phyloP scores from a whole-genome alignment of 495 filamentous ascomycete species.

The Aspergillus ostianus region DNA sequence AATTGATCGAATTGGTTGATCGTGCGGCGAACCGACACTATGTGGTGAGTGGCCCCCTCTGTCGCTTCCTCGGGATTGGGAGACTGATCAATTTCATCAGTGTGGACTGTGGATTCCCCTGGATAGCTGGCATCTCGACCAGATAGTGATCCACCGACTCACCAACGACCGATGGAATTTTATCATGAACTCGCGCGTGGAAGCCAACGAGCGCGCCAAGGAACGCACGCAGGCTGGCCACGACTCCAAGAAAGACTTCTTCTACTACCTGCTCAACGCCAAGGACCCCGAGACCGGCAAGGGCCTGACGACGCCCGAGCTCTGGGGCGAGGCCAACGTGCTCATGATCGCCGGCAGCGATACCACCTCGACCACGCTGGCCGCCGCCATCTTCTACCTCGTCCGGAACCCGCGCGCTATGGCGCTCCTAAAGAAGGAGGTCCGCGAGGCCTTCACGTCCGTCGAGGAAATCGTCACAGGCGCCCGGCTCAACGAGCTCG shows the following conservation, averaged over 20 bases:
- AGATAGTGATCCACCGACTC: slow-evolving; percentile 57
- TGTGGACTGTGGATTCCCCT: slow-evolving; percentile 60
- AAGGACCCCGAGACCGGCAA: slow-evolving; percentile 60
- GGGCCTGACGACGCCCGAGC: slow-evolving; percentile 62
- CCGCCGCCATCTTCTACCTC: slow-evolving; percentile 64
- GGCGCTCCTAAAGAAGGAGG: slow-evolving; percentile 45
- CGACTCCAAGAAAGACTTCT: slow-evolving; percentile 64
- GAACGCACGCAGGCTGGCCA: slow-evolving; percentile 44
- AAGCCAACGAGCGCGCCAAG: slow-evolving; percentile 55
- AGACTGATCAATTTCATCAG: slow-evolving; percentile 23
- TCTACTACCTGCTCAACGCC: slow-evolving; percentile 57
- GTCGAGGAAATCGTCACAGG: slow-evolving; percentile 57
- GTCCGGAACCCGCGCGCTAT: slow-evolving; percentile 47
- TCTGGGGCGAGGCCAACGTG: slow-evolving; percentile 70
- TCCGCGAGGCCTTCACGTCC: slow-evolving; percentile 50
- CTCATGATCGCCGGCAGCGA: slow-evolving; percentile 59
- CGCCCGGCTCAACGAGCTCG: slow-evolving; percentile 43
- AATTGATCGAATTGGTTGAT: slow-evolving; percentile 50
- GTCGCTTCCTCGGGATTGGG: background rate
- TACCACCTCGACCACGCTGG: slow-evolving; percentile 56
- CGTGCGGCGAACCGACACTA: slow-evolving; percentile 53
- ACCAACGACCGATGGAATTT: slow-evolving; percentile 58
- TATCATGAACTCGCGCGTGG: slow-evolving; percentile 57
- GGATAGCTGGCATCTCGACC: slow-evolving; percentile 52
- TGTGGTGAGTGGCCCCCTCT: slow-evolving; percentile 38